Evolutionary conservation across 192 early-diverging fungal species (phyloP).

Genomic region (Rhizophagus sp.): DNA sequence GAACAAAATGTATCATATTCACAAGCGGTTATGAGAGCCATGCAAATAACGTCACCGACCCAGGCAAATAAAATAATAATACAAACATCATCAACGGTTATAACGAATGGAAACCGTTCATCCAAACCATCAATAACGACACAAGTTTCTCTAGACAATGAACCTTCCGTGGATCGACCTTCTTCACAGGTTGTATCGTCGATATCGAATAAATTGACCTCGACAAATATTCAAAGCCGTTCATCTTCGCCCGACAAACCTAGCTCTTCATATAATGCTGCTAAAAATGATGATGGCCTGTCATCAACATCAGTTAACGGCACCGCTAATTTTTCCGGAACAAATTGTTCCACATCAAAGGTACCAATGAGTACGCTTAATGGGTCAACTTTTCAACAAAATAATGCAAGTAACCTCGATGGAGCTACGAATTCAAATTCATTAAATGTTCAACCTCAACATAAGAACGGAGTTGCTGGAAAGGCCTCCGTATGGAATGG

Average conservation of each 20-base stretch:
- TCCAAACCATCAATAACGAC: slow-evolving; percentile 1
- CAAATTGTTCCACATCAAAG: too few species aligned
- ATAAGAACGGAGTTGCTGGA: too few species aligned
- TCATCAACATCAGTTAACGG: too few species aligned
- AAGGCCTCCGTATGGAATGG: too few species aligned
- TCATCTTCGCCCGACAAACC: background rate
- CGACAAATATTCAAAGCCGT: background rate
- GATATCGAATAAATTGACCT: background rate
- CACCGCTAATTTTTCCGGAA: too few species aligned
- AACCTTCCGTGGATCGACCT: background rate
- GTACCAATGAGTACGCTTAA: too few species aligned
- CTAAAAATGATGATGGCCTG: too few species aligned
- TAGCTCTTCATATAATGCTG: too few species aligned
- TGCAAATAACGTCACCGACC: background rate
- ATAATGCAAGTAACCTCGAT: too few species aligned
- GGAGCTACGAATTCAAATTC: too few species aligned
- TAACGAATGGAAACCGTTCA: background rate
- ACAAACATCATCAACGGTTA: background rate
- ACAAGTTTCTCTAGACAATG: background rate
- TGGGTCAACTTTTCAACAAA: too few species aligned
- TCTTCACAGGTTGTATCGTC: background rate
- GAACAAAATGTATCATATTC: background rate
- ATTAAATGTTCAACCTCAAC: too few species aligned
- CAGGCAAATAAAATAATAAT: background rate
- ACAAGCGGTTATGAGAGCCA: background rate